These are phyloP conservation scores for Mortierella sp. DNA, from an alignment of 371 early-diverging fungal species.

Conservation along the genomic window DNA sequence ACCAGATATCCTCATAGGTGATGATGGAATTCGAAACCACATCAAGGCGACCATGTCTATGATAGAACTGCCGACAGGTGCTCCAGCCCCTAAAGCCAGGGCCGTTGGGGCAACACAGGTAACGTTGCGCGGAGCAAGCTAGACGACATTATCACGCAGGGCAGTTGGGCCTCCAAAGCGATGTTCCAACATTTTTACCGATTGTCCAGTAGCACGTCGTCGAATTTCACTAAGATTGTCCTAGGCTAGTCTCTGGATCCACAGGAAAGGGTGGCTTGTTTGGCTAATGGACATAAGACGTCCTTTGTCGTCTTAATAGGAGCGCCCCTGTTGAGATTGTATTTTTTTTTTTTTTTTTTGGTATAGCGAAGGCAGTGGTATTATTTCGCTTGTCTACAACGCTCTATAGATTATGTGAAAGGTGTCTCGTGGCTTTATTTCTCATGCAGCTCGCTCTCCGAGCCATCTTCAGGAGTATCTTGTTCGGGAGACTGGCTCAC, in stretches of 20 bases:
- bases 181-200: not conserved
- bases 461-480: too few species aligned
- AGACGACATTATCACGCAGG: not conserved
- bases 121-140: not conserved
- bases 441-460: too few species aligned
- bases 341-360: too few species aligned
- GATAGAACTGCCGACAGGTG: not conserved
- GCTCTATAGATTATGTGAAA: too few species aligned
- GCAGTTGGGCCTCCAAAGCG: not conserved
- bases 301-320: too few species aligned
- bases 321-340: too few species aligned
- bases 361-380: too few species aligned
- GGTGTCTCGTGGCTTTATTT: too few species aligned
- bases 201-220: not conserved
- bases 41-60: not conserved
- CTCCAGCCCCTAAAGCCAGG: not conserved
- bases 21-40: not conserved
- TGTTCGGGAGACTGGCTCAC: too few species aligned
- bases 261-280: slow-evolving; percentile 9
- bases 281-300: too few species aligned
- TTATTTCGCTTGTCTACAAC: too few species aligned
- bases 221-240: slow-evolving; percentile 1
- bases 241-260: slow-evolving; percentile 4
- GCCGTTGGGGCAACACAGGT: not conserved
- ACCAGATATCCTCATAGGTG: not conserved